Evolutionary conservation across 2,329 filamentous ascomycete species (phyloP).

Genomic region (Dactylella cylindrospora): DNA sequence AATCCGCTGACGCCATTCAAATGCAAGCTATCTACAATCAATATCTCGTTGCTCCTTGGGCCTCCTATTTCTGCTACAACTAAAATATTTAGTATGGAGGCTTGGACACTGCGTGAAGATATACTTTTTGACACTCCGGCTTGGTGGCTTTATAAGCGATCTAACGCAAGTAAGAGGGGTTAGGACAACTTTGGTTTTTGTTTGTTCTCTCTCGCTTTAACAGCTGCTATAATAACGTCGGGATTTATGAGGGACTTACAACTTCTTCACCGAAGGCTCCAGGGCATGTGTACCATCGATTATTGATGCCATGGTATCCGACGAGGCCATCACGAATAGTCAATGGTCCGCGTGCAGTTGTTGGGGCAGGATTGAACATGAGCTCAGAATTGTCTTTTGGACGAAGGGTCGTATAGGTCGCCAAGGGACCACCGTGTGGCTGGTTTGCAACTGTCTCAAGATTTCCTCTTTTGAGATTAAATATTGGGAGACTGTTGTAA

Average conservation of each 20-base stretch:
- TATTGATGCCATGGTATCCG: conserved; percentile 17
- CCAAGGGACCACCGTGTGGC: conserved; percentile 19
- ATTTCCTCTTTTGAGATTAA: conserved; percentile 16
- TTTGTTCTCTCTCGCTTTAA: too few species aligned
- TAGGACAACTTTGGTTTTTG: too few species aligned
- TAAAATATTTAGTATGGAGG: conserved; percentile 27
- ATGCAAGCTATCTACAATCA: too few species aligned
- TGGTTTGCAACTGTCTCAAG: conserved; percentile 7
- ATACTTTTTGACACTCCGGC: conserved; percentile 5
- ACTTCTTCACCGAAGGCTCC: conserved; percentile 17
- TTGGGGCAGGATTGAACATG: conserved; percentile 15
- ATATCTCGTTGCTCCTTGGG: too few species aligned
- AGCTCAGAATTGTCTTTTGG: conserved; percentile 14
- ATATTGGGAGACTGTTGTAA: conserved; percentile 10
- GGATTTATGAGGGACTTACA: conserved; percentile 13
- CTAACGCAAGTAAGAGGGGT: too few species aligned
- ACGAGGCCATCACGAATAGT: conserved; percentile 13
- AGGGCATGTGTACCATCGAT: conserved; percentile 16
- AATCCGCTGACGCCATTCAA: too few species aligned
- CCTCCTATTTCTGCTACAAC: too few species aligned
- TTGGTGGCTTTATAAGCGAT: conserved; percentile 13
- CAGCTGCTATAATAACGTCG: too few species aligned
- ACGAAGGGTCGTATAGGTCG: conserved; percentile 8
- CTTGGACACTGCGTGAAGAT: conserved; percentile 11
- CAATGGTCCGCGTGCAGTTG: conserved; percentile 7